Conservation (phyloP, 1,284 basidiomycete species). For the Cystobasidiaceae sp. region DNA sequence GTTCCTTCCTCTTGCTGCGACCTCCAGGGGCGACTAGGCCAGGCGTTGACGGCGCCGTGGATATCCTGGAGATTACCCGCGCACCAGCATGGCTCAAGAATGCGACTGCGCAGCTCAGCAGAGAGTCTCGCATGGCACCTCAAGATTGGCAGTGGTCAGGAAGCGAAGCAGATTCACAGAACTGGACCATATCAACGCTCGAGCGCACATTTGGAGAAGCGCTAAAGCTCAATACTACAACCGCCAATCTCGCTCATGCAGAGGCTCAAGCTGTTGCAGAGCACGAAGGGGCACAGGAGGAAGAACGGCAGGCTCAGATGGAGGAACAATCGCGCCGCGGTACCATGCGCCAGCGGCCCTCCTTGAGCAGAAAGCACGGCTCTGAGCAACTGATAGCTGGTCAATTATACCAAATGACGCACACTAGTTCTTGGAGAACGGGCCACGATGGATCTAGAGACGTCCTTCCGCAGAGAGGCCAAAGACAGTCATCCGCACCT, state of each 20-base stretch:
- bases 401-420: too few species aligned
- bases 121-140: constrained; percentile 25
- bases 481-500: too few species aligned
- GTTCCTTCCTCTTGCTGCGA: constrained; percentile 18
- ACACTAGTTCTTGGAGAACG: too few species aligned
- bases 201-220: constrained; percentile 3
- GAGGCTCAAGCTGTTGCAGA: neutral
- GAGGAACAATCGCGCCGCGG: too few species aligned
- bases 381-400: too few species aligned
- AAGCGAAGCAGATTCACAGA: neutral
- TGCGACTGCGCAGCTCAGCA: constrained; percentile 18
- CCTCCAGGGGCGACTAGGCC: constrained; percentile 12
- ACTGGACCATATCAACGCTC: neutral
- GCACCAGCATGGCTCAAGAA: constrained; percentile 25
- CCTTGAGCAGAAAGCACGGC: too few species aligned
- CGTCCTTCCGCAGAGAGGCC: too few species aligned
- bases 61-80: constrained; percentile 7
- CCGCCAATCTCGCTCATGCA: neutral
- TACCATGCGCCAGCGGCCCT: too few species aligned
- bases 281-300: too few species aligned
- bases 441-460: too few species aligned
- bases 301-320: too few species aligned
- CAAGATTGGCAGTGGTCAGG: constrained; percentile 21
- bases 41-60: constrained; percentile 19
- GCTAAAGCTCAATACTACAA: neutral